phyloP scores from a whole-genome alignment of 352 stramenopile species.

The Pythium aristosporum region DNA sequence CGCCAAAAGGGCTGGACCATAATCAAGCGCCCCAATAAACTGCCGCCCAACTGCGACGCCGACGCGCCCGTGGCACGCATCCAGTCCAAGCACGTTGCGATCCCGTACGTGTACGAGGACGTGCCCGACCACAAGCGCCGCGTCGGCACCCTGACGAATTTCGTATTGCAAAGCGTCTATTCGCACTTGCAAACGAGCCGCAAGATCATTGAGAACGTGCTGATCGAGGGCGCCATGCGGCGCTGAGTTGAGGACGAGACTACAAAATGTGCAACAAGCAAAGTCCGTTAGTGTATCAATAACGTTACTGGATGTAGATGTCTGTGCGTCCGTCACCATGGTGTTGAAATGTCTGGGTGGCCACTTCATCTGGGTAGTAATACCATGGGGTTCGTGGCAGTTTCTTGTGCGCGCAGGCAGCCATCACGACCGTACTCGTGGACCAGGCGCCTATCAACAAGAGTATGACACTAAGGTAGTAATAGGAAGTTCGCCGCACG shows the following conservation, averaged over 20 bases:
- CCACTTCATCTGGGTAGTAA: no score
- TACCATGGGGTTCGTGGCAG: no score
- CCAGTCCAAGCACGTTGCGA: constrained; percentile 70
- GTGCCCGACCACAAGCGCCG: constrained; percentile 61
- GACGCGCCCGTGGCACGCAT: constrained; percentile 48
- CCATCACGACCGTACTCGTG: no score
- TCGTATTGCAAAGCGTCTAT: constrained; percentile 55
- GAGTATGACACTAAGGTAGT: no score
- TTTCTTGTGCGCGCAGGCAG: no score
- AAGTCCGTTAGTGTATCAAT: no score
- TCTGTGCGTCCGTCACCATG: no score
- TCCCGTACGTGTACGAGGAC: constrained; percentile 61
- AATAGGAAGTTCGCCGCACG: no score
- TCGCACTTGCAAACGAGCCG: constrained; percentile 42
- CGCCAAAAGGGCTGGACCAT: constrained; percentile 51
- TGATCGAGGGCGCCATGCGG: constrained; percentile 41
- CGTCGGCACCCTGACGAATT: constrained; percentile 61
- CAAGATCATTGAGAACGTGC: constrained; percentile 73
- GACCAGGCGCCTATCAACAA: no score
- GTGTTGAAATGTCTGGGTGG: no score
- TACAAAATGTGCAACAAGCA: no score
- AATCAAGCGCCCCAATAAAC: constrained; percentile 35
- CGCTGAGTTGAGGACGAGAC: constrained; percentile 1
- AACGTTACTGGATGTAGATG: no score
- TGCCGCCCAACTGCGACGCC: constrained; percentile 27